phyloP scores from a whole-genome alignment of 345 rosid genomes.

The Citrus hindsii region DNA sequence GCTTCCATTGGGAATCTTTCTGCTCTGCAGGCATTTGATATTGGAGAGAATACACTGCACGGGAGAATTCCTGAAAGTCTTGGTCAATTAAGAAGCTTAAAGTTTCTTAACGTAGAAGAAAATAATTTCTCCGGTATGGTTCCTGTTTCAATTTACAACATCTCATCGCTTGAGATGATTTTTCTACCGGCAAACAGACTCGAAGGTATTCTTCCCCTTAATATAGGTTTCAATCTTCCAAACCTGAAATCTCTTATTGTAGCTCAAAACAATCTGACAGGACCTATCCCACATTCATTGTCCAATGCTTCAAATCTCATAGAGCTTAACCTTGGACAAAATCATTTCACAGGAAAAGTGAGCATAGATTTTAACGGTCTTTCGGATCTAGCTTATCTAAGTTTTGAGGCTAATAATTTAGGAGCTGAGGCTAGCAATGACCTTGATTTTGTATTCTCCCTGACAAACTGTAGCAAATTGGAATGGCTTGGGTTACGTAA shows the following conservation, averaged over 20 bases:
- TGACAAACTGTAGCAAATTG: conserved; percentile 8
- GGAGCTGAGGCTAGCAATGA: conserved; percentile 1
- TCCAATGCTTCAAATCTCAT: conserved; percentile 17
- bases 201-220: background rate
- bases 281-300: conserved; percentile 17
- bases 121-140: background rate
- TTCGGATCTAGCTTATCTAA: background rate
- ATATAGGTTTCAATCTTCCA: conserved; percentile 20
- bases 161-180: background rate
- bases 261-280: background rate
- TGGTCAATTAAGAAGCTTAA: background rate
- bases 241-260: background rate
- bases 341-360: background rate
- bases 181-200: background rate
- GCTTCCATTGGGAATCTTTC: conserved; percentile 21
- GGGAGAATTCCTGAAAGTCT: background rate
- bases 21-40: accelerated
- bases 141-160: conserved; percentile 22
- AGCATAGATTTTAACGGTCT: conserved; percentile 1
- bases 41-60: accelerated
- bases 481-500: accelerated
- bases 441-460: conserved; percentile 12
- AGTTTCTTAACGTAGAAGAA: accelerated
- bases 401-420: background rate
- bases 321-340: accelerated